Base-by-base conservation (phyloP, 225 moss, liverwort and hornwort species). In the Neckera pumila region DNA sequence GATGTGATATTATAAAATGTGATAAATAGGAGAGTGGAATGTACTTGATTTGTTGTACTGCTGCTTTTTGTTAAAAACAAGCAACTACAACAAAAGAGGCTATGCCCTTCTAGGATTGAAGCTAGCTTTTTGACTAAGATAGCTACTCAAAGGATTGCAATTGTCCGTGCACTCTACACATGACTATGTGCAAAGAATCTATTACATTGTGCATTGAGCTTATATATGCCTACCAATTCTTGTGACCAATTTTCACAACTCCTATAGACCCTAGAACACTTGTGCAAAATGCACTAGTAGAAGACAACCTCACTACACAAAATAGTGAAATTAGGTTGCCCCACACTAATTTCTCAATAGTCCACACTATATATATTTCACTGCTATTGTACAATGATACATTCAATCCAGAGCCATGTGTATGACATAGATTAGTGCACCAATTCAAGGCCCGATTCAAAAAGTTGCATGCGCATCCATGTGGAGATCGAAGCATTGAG, bases 1-100 rank as follows among this genome's bases (percentile, higher is more conserved):
- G 7, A 38, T 4, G 7, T 13, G 2, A 13, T 14, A 69, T 23
- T 14, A 4, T 0, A 25, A 0, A 38, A 23, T 69, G 5, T 23
- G 4, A 69, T 38, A 14, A 23, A 14, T 23, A 69, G 8, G 23
- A 69, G 7, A 69, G 1, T 23, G 23, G 13, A 69, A 7, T 23
- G 13, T 38, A 38, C 13, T 38, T 38, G 14, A 69, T 38, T n/a
- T 69, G 38, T 69, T 69, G 18, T 12, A 7, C 8, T 36, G 36
- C 4, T 1, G 1, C 3, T 0, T 65, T 65, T 36, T 19, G 4
- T 66, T 66, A 20, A 67, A 67, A 67, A n/a, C n/a, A 67, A n/a
- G 22, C n/a, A n/a, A 19, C 12, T 67, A 47, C 47, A 47, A 11
- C 12, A 21, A 20, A 13, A 38, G 7, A 23, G 4, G 23, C 8